Percentiles rank a stretch among this genome's conserved stretches.
Conservation (phyloP, 371 early-diverging fungal species). For the Dichotomocladium elegans region DNA sequence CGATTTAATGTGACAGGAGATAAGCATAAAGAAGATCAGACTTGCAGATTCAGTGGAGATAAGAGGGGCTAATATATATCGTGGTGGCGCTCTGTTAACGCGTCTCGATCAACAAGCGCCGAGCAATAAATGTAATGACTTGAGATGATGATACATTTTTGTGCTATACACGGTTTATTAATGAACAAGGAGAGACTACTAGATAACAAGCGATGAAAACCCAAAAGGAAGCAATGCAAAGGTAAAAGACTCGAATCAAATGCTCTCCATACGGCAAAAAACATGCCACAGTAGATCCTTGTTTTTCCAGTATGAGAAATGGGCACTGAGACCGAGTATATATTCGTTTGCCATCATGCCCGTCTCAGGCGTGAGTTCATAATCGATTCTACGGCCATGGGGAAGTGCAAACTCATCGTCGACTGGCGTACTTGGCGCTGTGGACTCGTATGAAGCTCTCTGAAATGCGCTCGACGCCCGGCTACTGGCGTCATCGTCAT, state of each 20-base stretch:
- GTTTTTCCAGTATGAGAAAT: constrained; percentile 51
- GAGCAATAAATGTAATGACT: too few relatives aligned
- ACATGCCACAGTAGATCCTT: constrained; percentile 53
- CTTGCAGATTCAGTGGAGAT: too few relatives aligned
- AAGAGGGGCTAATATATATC: too few relatives aligned
- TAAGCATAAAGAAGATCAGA: too few relatives aligned
- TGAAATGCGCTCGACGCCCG: not conserved
- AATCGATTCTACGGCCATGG: constrained; percentile 27
- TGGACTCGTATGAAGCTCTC: not conserved
- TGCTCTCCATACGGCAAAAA: constrained; percentile 31
- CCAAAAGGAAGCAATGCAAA: not conserved
- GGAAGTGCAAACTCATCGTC: not conserved
- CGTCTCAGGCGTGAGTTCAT: constrained; percentile 41
- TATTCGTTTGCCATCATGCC: constrained; percentile 50
- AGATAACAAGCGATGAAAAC: too few relatives aligned
- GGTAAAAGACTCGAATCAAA: not conserved
- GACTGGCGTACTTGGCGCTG: not conserved
- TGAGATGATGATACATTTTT: too few relatives aligned
- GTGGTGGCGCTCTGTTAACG: too few relatives aligned
- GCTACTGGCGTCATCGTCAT: not conserved
- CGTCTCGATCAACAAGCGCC: too few relatives aligned
- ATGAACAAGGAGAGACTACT: too few relatives aligned
- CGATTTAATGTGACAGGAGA: too few relatives aligned
- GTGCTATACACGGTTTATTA: too few relatives aligned
- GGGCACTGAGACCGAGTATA: constrained; percentile 42